Base-by-base conservation (phyloP, 257 asterid genomes). In the Nicotiana noctiflora region DNA sequence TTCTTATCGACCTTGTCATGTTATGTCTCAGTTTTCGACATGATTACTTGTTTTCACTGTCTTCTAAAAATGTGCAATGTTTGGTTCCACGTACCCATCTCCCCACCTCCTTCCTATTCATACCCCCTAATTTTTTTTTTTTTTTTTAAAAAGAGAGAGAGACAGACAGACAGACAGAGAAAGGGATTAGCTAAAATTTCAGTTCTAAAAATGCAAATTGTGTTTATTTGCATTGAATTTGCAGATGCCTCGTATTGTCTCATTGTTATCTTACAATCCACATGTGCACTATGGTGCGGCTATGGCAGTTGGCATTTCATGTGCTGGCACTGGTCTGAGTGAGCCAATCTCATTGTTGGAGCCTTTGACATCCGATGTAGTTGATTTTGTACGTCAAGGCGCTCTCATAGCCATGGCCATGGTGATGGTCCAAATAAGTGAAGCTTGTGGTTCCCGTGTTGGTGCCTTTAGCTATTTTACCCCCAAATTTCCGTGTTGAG, bases 241-340 rank as follows among this genome's bases (percentile, higher is more conserved):
- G 86, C 93, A 95, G 98, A 90, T 95, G 61, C 99, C 99, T 84
- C 87, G 95, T 53, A 94, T 91, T 78, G 99, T 96, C 82, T 96
- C 99, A 14, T 83, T 96, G 82, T 83, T 95, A n/a, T 95, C 99
- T 23, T 94, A 95, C 93, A 96, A 96, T 85, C 99, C 99, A 18
- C 99, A 96, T 84, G 99, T 96, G 68, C 94, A 98, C 49, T 94
- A 96, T 81, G 99, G 99, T 84, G 98, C 99, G 23, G 98, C 99
- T 61, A 70, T 96, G 82, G 99, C 99, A 1, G 98, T 96, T 46
- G 99, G 99, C 77, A 92, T 96, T 87, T 91, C 99, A 32, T 96
- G 99, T 83, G 99, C 99, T 2, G 99, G 98, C 66, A 96, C 98
- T 60, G 99, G 98, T 79, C 88, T 96, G 82, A 89, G 96, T 46